Conservation (phyloP, 2,329 filamentous ascomycete species). For the Colletotrichum sp. region DNA sequence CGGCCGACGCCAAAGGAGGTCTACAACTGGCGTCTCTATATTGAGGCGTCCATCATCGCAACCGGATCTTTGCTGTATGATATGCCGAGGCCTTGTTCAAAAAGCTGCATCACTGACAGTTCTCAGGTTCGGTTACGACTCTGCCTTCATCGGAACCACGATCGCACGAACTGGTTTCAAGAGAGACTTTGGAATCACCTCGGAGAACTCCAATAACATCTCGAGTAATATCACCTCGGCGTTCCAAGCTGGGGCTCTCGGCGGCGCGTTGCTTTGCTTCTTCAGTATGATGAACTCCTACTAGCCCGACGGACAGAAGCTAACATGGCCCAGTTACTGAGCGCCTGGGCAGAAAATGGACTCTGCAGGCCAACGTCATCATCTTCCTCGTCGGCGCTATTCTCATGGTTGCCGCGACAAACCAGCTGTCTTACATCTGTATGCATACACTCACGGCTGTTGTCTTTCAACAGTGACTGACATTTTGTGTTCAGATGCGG, state of each 20-base stretch:
- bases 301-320: not conserved
- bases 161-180: conserved; percentile 55
- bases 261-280: conserved; percentile 55
- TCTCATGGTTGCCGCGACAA: conserved; percentile 44
- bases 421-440: conserved; percentile 49
- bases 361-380: conserved; percentile 48
- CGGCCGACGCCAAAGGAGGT: conserved; percentile 62
- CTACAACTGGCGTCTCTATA: conserved; percentile 58
- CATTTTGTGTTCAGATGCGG: conserved; percentile 32
- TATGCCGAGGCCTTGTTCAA: not conserved
- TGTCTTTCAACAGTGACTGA: not conserved
- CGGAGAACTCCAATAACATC: conserved; percentile 32
- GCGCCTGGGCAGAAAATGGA: conserved; percentile 53
- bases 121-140: conserved; percentile 56
- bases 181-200: conserved; percentile 40
- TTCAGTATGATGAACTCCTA: conserved; percentile 28
- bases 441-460: accelerated
- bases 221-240: conserved; percentile 51
- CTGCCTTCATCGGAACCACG: conserved; percentile 59
- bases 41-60: conserved; percentile 50
- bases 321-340: conserved; percentile 40
- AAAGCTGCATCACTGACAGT: not conserved
- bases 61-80: conserved; percentile 48
- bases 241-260: conserved; percentile 57
- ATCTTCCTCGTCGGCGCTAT: conserved; percentile 51